Conservation (phyloP, 331 rosid species). For the Arachis monticola region DNA sequence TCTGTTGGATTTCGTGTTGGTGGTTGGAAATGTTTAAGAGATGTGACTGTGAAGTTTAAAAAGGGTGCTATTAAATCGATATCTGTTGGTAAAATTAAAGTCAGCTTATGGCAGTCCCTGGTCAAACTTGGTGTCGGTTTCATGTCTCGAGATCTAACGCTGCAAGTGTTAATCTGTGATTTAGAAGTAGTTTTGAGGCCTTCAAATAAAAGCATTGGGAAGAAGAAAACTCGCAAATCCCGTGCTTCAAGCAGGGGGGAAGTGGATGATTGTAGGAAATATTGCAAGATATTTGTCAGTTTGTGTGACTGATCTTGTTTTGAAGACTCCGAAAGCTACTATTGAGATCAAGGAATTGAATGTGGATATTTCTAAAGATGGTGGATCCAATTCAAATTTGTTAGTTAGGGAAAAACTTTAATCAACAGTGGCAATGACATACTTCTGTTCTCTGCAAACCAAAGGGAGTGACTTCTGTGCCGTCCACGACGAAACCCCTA, state of each 20-base stretch:
- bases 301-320: constrained; percentile 85
- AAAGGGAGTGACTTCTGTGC: too few relatives aligned
- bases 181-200: constrained; percentile 89
- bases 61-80: constrained; percentile 95
- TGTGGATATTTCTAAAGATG: constrained; percentile 83
- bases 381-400: constrained; percentile 69
- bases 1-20: constrained; percentile 87
- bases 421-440: too few relatives aligned
- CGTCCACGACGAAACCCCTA: too few relatives aligned
- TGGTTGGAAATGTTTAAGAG: constrained; percentile 94
- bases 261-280: constrained; percentile 90
- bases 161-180: constrained; percentile 90
- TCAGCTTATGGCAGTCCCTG: constrained; percentile 90
- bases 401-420: constrained; percentile 47
- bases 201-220: constrained; percentile 62
- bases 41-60: constrained; percentile 83
- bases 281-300: constrained; percentile 90
- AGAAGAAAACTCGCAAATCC: constrained; percentile 65
- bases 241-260: constrained; percentile 82
- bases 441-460: too few relatives aligned
- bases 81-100: constrained; percentile 90
- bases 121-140: constrained; percentile 89
- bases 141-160: constrained; percentile 89
- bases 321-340: constrained; percentile 85
- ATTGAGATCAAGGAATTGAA: constrained; percentile 86